Evolutionary conservation across 148 eudicot genomes (phyloP), one percentile per base, ranked within the genome.

Genomic region (Mesembryanthemum crystallinum): DNA sequence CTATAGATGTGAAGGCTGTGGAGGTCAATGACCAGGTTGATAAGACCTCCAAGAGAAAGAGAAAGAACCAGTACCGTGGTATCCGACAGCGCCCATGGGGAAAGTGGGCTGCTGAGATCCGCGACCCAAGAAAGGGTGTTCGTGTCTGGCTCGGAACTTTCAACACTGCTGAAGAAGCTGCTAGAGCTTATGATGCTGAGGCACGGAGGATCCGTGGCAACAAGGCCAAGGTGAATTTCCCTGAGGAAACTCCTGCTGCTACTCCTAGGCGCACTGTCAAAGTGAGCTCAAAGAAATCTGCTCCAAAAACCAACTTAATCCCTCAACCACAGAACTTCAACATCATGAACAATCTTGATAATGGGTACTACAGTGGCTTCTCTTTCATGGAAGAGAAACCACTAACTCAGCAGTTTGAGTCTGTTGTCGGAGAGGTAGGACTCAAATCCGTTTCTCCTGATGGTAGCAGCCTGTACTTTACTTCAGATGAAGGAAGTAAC

Each of bases 31-130:
- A 76, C 42, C 87, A 86, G 60, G 79, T 82, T 72, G 95, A 90
- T 29, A 89, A 91, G 67, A 82, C 92, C 29, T 87, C 87, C 18
- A 89, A 87, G 79, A 86, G 90, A 62, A 96, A 92, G 88, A 88
- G 94, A 79, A 92, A 96, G 89, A 91, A 89, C 70, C 91, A 92
- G 76, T 96, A 87, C 75, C 86, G 99, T 63, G 99, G 99, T 10
- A 96, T 96, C 75, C 86, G 99, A 25, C 98, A 92, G 62, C 98
- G 99, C 54, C 98, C 99, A 27, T 96, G 99, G 99, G 99, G 98
- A 35, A 96, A 96, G 78, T 96, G 99, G 99, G 99, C 99, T 54
- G 99, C 99, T 80, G 99, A 96, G 86, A 96, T 96, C 62, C 99
- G 99, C 67, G 99, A 96, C 71, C 99, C 98, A 3, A 82, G 90